Percentiles rank a stretch among this genome's conserved stretches.
These are phyloP conservation scores for Leccinum boreale DNA, from an alignment of 768 basidiomycete genomes.

Conservation along the genomic window DNA sequence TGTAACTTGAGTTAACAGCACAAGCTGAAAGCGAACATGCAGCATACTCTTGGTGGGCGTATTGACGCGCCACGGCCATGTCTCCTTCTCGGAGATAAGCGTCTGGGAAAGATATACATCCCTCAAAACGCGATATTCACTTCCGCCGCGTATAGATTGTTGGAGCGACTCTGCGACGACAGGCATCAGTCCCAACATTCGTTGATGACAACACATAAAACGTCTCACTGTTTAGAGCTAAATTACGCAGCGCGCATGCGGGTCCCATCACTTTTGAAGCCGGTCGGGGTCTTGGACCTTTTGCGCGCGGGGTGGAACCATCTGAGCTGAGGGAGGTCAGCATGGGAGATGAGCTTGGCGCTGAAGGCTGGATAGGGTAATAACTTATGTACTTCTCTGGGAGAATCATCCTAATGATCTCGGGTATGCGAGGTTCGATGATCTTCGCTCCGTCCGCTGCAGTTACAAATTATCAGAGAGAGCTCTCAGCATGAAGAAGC, in stretches of 20 bases:
- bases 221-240: conserved; percentile 14
- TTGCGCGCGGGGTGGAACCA: background rate
- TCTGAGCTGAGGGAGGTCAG: background rate
- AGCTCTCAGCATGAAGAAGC: background rate
- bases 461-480: background rate
- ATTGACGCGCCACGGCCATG: background rate
- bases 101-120: background rate
- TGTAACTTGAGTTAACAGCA: background rate
- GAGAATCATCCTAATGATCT: background rate
- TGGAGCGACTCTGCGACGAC: background rate
- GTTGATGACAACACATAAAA: background rate
- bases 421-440: background rate
- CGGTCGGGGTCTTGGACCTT: background rate
- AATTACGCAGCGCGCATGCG: conserved; percentile 20
- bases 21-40: background rate
- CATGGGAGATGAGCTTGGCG: background rate
- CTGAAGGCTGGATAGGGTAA: background rate
- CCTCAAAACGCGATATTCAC: background rate
- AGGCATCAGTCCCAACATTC: background rate
- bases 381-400: conserved; percentile 1
- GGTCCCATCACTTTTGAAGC: conserved; percentile 25
- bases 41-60: background rate
- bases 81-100: background rate
- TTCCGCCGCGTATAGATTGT: background rate
- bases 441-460: background rate